Base-by-base conservation (phyloP, 1,284 basidiomycete genomes). In the Moesziomyces sp. region DNA sequence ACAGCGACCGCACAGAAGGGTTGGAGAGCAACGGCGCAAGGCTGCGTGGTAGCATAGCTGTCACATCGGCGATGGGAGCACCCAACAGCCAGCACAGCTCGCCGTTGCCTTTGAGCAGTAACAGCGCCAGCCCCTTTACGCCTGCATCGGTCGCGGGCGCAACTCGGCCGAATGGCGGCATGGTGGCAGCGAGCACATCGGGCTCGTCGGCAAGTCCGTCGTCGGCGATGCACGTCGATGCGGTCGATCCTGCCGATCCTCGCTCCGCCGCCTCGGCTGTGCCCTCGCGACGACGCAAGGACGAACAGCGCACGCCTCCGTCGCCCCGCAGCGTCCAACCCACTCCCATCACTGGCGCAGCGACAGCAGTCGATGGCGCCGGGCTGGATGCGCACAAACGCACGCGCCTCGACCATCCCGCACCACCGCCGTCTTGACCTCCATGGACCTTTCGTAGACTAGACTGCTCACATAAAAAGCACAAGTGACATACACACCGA, bases 81-180 rank as follows among this genome's bases (percentile, higher is more conserved):
- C 10, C 14, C 10, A 58, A 30, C 52, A 68, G 65, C 30, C 58
- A 62, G 23, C 65, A 62, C 59, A 62, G 65, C 52, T 62, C 65
- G 33, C 65, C 65, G 3, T 58, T 58, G 19, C 58, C 65, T n/a
- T 38, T 58, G 26, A 58, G 58, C 59, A 62, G 55, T 38, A 50
- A 11, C 23, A 57, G 49, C 24, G 48, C 44, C 19, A 61, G 58
- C 23, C 65, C 59, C 3, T 62, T 54, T 21, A 58, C 59, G 9
- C 55, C 65, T 10, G 49, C 53, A 7, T 23, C 46, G 8, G 42
- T 30, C 14, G 13, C n/a, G 40, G 53, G 51, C 13, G 14, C 35
- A 14, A 38, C 6, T 16, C 35, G 35, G 13, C 14, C 35, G 35
- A 43, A 30, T n/a, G 42, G 24, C 14, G 40, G 26, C 2, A 21